Conservation (phyloP, 176 grass and related monocot genomes). For the Areca catechu region DNA sequence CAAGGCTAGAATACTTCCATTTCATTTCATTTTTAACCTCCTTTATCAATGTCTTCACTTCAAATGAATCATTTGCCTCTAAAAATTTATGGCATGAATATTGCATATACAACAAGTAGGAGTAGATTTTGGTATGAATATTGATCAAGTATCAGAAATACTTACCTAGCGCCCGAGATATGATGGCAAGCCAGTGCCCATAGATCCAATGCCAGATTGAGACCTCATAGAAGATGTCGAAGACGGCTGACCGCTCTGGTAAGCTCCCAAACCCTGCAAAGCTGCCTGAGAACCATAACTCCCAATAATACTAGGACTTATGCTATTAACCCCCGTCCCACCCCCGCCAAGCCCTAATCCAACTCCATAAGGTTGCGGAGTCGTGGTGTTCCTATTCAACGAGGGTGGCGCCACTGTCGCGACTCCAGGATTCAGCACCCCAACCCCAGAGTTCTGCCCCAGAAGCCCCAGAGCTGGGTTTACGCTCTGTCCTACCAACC, state of each 20-base stretch:
- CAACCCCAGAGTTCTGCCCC: constrained; percentile 9
- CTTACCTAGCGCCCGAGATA: constrained; percentile 28
- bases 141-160: background rate
- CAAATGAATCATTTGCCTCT: no score
- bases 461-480: background rate
- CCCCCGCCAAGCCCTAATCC: constrained; percentile 13
- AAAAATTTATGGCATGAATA: no score
- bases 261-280: constrained; percentile 17
- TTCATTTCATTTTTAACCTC: no score
- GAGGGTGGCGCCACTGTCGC: background rate
- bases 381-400: background rate
- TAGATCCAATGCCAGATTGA: background rate
- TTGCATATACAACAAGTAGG: no score
- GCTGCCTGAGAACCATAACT: constrained; percentile 11
- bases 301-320: constrained; percentile 16
- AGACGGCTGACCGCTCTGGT: constrained; percentile 3
- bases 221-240: background rate
- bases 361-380: background rate
- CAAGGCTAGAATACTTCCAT: no score
- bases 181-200: constrained; percentile 22
- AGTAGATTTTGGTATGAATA: no score
- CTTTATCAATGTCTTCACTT: no score
- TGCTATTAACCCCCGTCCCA: constrained; percentile 13
- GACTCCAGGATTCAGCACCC: constrained; percentile 3
- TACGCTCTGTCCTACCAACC: background rate